Evolutionary conservation across 306 rosid genomes (phyloP), one percentile per base, ranked within the genome.

Genomic region (Argentina anserina): DNA sequence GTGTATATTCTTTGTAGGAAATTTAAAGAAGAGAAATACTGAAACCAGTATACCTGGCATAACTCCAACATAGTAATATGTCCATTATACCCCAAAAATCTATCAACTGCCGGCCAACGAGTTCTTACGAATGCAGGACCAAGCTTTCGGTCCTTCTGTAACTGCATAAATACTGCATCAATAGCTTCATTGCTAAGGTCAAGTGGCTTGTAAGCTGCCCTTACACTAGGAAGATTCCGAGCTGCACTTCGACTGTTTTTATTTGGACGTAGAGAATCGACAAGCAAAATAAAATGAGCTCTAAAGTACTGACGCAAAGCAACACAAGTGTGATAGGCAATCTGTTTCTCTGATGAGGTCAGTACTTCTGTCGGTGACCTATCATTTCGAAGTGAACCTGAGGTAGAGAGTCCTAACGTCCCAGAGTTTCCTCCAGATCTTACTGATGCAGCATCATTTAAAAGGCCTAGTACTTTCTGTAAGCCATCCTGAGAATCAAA

Each of bases 171-270:
- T 58, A 87, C 93, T 9, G 88, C 89, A 90, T 95, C 99, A 20
- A 95, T 79, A 76, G 99, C 96, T 81, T 95, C 99, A 36, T 79
- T 90, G 75, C 99, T 90, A 72, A 95, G 87, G 80, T 91, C 97
- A 40, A 95, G 92, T 20, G 99, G 99, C 81, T 95, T 95, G 81
- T 95, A 83, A n/a, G 80, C 97, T 60, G 97, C 99, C 85, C 99
- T 87, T 69, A 74, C 87, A 83, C 96, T 91, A 10, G 97, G 81
- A 70, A 84, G 70, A 84, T 87, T 94, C 70, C 99, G 85, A 50
- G 96, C 90, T 37, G 86, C 87, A 84, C 91, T 87, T 58, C 97
- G 92, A 78, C 80, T 91, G 84, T 81, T 86, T 76, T 95, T 94
- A 84, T 79, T 91, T 62, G 99, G 99, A 79, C 99, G 97, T 76